Percentiles rank a stretch among this genome's conserved stretches.
These are phyloP conservation scores for Patellaria atrata DNA, from an alignment of 495 filamentous ascomycete genomes.

Conservation along the genomic window DNA sequence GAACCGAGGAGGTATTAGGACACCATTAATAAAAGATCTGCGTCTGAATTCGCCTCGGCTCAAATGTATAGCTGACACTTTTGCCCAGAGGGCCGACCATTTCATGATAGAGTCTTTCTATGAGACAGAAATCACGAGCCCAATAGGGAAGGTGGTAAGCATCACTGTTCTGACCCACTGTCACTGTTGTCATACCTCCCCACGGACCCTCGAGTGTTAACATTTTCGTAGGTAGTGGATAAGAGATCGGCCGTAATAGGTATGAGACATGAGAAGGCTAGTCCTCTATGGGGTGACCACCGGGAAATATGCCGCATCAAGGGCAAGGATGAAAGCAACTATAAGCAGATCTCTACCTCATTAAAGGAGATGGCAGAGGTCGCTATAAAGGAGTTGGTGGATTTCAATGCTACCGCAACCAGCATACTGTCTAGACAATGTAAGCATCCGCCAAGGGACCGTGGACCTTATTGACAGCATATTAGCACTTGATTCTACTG, in stretches of 20 bases:
- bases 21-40: conserved; percentile 7
- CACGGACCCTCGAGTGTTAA: too few relatives aligned
- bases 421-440: conserved; percentile 5
- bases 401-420: background rate
- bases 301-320: conserved; percentile 15
- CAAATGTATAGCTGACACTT: conserved; percentile 3
- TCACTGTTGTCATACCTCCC: too few relatives aligned
- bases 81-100: conserved; percentile 1
- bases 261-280: conserved; percentile 8
- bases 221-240: conserved; percentile 13
- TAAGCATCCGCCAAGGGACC: conserved; percentile 4
- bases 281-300: conserved; percentile 14
- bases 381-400: background rate
- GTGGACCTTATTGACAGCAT: background rate
- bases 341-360: too few relatives aligned
- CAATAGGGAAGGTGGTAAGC: conserved; percentile 3
- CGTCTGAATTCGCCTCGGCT: conserved; percentile 5
- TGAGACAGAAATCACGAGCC: conserved; percentile 6
- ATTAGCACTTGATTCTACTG: conserved; percentile 7
- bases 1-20: conserved; percentile 6
- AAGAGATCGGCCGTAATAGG: conserved; percentile 10
- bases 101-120: conserved; percentile 13
- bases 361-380: background rate
- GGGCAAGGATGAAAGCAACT: conserved; percentile 5
- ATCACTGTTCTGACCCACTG: too few relatives aligned